Percentiles rank a stretch among this genome's conserved stretches.
phyloP scores from a whole-genome alignment of 257 asterid species.

The Gardenia jasminoides region DNA sequence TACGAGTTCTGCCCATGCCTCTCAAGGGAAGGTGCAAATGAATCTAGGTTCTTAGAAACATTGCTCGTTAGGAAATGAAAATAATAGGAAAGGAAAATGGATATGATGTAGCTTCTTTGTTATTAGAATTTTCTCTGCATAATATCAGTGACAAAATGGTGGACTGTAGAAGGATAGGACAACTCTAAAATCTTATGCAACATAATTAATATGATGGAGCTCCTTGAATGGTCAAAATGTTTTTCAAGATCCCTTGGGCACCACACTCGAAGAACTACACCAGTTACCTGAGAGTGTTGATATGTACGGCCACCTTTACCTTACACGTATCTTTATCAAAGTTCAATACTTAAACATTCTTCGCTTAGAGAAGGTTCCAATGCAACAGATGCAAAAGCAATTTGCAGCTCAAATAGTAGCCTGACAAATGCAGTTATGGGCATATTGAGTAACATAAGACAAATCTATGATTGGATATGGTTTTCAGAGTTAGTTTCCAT shows the following conservation, averaged over 20 bases:
- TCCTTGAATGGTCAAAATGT: not conserved
- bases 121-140: too few relatives aligned
- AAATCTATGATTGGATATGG: not conserved
- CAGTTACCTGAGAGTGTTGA: too few relatives aligned
- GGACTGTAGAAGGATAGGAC: not conserved
- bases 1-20: too few relatives aligned
- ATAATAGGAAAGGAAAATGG: not conserved
- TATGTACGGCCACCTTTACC: not conserved
- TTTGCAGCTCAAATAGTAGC: too few relatives aligned
- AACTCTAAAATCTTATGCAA: not conserved
- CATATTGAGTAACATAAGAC: not conserved
- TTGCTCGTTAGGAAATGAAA: too few relatives aligned
- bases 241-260: not conserved
- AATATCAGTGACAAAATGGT: not conserved
- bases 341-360: not conserved
- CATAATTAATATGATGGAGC: not conserved
- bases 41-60: too few relatives aligned
- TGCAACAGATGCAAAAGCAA: not conserved
- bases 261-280: slow-evolving; percentile 2
- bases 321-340: not conserved
- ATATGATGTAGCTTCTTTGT: not conserved
- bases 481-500: not conserved
- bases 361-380: not conserved
- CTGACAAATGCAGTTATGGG: not conserved
- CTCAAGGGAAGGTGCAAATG: too few relatives aligned